Conservation (phyloP, 139 green algal species). For the Zygnema circumcarinatum region DNA sequence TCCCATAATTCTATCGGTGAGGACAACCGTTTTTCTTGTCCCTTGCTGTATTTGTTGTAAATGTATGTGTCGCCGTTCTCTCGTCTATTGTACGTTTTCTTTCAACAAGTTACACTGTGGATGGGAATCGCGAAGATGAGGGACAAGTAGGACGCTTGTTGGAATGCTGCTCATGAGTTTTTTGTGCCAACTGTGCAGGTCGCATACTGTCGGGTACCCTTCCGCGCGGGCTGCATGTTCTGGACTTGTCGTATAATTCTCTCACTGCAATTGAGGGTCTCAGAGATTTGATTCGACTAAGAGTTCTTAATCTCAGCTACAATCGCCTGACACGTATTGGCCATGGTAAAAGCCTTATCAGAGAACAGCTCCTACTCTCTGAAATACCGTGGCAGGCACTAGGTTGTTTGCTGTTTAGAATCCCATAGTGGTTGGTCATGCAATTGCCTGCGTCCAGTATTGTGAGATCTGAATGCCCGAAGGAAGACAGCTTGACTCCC, state of each 20-base stretch:
- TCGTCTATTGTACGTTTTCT: not conserved
- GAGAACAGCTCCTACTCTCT: not conserved
- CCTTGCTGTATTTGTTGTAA: not conserved
- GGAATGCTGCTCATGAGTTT: not conserved
- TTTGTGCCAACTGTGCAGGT: not conserved
- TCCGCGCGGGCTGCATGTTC: slow-evolving; percentile 22
- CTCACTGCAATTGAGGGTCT: slow-evolving; percentile 47
- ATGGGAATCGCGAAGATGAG: not conserved
- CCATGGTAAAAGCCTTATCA: not conserved
- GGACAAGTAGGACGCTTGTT: not conserved
- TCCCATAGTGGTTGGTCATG: not conserved
- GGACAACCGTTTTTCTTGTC: not conserved
- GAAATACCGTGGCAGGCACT: not conserved
- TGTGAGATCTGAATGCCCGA: not conserved
- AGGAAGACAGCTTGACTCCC: not conserved
- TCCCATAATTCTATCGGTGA: slow-evolving; percentile 47
- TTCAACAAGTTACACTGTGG: not conserved
- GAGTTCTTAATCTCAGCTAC: slow-evolving; percentile 53
- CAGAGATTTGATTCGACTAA: slow-evolving; percentile 36
- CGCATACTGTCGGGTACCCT: not conserved
- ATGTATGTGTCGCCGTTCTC: not conserved
- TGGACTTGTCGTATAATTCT: slow-evolving; percentile 50
- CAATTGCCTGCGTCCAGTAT: not conserved
- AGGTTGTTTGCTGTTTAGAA: not conserved
- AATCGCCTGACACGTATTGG: slow-evolving; percentile 58